Base-by-base conservation (phyloP, 768 basidiomycete species). In the Trichaptum fuscoviolaceum region DNA sequence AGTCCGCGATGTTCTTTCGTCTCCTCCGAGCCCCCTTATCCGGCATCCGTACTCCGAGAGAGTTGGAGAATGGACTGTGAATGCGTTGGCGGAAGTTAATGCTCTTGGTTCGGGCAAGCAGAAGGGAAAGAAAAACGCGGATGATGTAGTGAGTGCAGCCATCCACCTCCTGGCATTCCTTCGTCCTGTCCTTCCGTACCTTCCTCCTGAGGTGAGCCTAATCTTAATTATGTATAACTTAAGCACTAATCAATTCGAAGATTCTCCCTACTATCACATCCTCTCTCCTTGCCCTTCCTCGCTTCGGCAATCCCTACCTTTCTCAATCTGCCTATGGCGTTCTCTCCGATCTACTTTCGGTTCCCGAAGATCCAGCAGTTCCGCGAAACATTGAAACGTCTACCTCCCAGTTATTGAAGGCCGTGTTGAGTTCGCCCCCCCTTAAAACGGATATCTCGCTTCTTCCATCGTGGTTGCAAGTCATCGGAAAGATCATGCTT, bases 261-360 rank as follows among this genome's bases (percentile, higher is more conserved):
- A 83, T 87, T 36, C 82, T 96, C 35, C 85, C 92, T 12, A 69
- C 81, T 5, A 84, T 97, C 63, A 88, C 88, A 24, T 82, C 84
- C 23, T 79, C 86, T 24, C 85, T 99, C 27, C 86, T 98, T 7
- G 80, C 85, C 25, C 86, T 98, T 35, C 95, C 96, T 23, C 90
- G 93, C 65, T 83, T 96, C 8, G 92, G 91, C 52, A 95, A 93
- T 70, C 86, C 91, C 24, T 97, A 95, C 75, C 84, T 99, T 58
- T 91, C 96, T 0, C 90, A 95, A 75, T 87, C 92, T 17, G 83
- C 92, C 34, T 98, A 96, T 75, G 88, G 91, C 52, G 84, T 96
- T 62, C 83, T 99, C 69, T 88, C 95, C 35, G 89, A 90, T 69
- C 82, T 99, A 5, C 88, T 98, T 68, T 74, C 84, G 25, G 79